Conservation (phyloP, 2,329 filamentous ascomycete genomes). For the Colletotrichum tabaci region DNA sequence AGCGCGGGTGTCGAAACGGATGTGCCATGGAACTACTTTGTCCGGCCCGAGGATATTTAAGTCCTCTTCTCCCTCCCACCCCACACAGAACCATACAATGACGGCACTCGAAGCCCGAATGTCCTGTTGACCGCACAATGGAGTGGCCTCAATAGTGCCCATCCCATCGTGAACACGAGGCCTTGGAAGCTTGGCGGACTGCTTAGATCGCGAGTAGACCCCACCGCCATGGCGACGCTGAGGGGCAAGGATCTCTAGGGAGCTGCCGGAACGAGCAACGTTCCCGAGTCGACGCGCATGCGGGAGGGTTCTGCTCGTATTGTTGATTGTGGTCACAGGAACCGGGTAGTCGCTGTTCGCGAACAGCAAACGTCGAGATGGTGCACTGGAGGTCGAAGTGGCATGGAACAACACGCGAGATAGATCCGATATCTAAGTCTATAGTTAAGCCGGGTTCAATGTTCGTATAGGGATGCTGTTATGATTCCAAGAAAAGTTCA, state of each 20-base stretch:
- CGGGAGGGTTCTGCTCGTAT: slow-evolving; percentile 19
- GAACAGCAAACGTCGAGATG: not conserved
- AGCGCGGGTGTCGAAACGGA: not conserved
- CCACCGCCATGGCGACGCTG: slow-evolving; percentile 20
- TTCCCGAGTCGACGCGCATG: slow-evolving; percentile 17
- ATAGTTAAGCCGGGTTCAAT: not conserved
- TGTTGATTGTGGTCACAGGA: not conserved
- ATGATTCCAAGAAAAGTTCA: not conserved
- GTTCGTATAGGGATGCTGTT: not conserved
- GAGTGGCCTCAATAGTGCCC: not conserved
- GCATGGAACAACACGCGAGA: not conserved
- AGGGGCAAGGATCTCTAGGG: slow-evolving; percentile 3
- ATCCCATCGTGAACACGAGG: slow-evolving; percentile 32
- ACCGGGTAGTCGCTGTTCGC: not conserved
- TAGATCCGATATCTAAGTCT: not conserved
- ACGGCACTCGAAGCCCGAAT: not conserved
- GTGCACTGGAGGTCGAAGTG: not conserved
- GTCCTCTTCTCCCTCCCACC: not conserved
- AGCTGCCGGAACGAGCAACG: slow-evolving; percentile 32
- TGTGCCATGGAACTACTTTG: not conserved
- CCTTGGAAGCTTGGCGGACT: slow-evolving; percentile 22
- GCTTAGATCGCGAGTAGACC: not conserved
- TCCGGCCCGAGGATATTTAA: not conserved
- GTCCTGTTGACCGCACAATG: not conserved
- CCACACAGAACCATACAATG: not conserved